Evolutionary conservation across 495 filamentous ascomycete genomes (phyloP).

Genomic region (Cenococcum geophilum): DNA sequence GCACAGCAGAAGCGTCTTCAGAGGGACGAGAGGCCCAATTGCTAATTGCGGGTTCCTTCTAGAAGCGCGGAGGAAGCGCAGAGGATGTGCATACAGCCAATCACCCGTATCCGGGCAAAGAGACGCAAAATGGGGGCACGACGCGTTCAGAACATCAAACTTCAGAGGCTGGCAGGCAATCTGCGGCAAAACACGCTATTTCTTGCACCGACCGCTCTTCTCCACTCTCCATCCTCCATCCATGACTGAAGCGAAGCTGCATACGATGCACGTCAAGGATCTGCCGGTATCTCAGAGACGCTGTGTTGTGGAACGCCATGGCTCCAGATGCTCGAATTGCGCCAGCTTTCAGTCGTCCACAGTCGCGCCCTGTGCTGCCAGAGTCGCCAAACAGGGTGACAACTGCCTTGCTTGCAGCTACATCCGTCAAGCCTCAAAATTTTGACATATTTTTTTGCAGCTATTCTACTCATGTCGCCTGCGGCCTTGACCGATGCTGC

Average conservation of each 20-base stretch:
- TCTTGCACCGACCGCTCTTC: background rate
- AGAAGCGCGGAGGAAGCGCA: constrained; percentile 2
- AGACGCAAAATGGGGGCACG: background rate
- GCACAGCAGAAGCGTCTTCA: background rate
- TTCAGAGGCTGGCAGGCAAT: constrained; percentile 3
- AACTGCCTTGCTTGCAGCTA: background rate
- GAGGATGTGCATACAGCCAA: background rate
- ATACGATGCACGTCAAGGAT: constrained; percentile 1
- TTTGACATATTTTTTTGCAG: background rate
- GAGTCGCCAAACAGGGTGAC: background rate
- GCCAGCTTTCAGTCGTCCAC: background rate
- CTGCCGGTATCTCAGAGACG: background rate
- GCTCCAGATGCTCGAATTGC: background rate
- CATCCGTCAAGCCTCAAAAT: background rate
- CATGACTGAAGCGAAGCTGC: background rate
- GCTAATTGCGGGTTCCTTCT: background rate
- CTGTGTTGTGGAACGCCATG: background rate
- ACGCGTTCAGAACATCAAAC: background rate
- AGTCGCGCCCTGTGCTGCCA: too few species aligned
- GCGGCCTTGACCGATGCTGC: too few species aligned
- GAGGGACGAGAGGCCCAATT: background rate
- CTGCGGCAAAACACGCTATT: constrained; percentile 6
- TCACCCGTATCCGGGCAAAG: background rate
- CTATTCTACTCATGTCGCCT: background rate
- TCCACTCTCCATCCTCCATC: constrained; percentile 4